Percentiles rank a stretch among this genome's conserved stretches.
Conservation (phyloP, 805 yeast species). For the Ogataea henricii region DNA sequence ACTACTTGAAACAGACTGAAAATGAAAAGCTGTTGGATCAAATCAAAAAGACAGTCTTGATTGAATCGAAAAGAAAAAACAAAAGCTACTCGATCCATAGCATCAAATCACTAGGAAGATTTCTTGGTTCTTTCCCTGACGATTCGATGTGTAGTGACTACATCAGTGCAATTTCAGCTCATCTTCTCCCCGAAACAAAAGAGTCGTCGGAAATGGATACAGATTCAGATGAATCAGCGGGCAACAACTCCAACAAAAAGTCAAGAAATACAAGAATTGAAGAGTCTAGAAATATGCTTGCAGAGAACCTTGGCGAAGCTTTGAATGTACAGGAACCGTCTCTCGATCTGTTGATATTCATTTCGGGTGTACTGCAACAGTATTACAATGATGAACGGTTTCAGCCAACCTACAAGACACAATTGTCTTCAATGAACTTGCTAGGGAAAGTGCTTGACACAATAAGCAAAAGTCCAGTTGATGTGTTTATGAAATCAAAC, state of each 20-base stretch:
- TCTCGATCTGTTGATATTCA: conserved; percentile 38
- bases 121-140: conserved; percentile 33
- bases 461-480: background rate
- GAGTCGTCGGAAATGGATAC: conserved; percentile 40
- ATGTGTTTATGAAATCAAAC: conserved; percentile 21
- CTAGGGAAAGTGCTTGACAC: conserved; percentile 7
- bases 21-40: conserved; percentile 36
- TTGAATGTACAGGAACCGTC: conserved; percentile 52
- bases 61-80: conserved; percentile 70
- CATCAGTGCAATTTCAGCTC: conserved; percentile 32
- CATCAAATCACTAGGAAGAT: conserved; percentile 54
- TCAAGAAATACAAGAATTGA: conserved; percentile 22
- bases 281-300: conserved; percentile 18
- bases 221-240: conserved; percentile 37
- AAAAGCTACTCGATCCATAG: conserved; percentile 61
- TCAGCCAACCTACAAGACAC: conserved; percentile 21
- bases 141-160: conserved; percentile 41
- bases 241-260: conserved; percentile 18
- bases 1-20: conserved; percentile 31
- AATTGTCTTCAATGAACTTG: conserved; percentile 13
- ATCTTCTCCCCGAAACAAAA: conserved; percentile 26
- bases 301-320: conserved; percentile 18
- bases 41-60: conserved; percentile 47
- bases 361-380: conserved; percentile 37
- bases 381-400: conserved; percentile 21